Evolutionary conservation across 192 early-diverging fungal species (phyloP), one percentile per base, ranked within the genome.

Genomic region (Pilaira anomala): DNA sequence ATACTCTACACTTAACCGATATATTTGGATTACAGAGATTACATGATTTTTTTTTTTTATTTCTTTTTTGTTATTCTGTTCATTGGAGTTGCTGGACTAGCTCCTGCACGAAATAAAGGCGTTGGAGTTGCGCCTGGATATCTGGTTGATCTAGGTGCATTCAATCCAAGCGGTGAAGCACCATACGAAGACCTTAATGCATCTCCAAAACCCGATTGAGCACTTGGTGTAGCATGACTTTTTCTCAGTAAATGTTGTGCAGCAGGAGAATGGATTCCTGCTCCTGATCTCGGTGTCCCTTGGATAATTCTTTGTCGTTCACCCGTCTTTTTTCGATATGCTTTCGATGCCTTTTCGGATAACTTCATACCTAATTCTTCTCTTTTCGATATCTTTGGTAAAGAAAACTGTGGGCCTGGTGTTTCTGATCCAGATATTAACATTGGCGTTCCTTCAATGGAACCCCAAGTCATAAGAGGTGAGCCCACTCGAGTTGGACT

Each of bases 391-490:
- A 86, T 83, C 48, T 79, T 80, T 28, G 89, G 83, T 36, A 91
- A 61, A 18, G 70, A 65, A 60, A 90, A 90, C 45, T 68, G 49
- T 46, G 68, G 73, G 50, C 75, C 75, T 30, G 78, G 78, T 48
- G 78, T 76, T 44, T 79, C 74, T 28, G 62, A 65, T n/a, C 78
- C 78, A 18, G 68, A 71, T 30, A 93, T 81, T 46, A 91, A 69
- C 22, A 92, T 48, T 1, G 91, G 91, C 3, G 88, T 91, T 12
- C 86, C 87, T 48, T 92, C 91, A 55, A 94, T 89, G 29, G 79
- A 82, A 42, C 91, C 91, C 91, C 91, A 94, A 18, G 92, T 94
- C 87, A 94, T 88, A 29, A 92, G 59, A 19, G 85, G 84, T 26
- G 79, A 84, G 41, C 87, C 87, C 28, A 94, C 62, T 56, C 83